Evolutionary conservation across 2,329 filamentous ascomycete genomes (phyloP).

Genomic region (Scedosporium boydii): DNA sequence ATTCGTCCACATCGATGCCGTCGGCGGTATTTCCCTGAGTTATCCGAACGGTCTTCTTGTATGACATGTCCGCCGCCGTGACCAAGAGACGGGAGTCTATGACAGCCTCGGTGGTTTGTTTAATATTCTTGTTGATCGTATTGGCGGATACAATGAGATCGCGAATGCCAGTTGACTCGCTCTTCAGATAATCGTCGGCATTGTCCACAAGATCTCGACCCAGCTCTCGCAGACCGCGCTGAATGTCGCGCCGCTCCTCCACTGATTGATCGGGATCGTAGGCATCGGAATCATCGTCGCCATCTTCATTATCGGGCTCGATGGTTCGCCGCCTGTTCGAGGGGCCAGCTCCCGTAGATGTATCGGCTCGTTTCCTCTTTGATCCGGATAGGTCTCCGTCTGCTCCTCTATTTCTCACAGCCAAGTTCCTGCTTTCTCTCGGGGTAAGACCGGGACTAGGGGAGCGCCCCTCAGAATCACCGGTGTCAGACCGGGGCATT

Average conservation of each 20-base stretch:
- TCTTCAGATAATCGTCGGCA: conserved; percentile 61
- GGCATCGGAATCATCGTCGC: conserved; percentile 24
- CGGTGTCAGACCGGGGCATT: background rate
- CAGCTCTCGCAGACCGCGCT: conserved; percentile 62
- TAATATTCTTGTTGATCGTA: conserved; percentile 55
- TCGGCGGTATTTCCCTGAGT: conserved; percentile 62
- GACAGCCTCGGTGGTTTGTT: conserved; percentile 82
- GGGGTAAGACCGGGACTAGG: background rate
- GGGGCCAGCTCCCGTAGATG: conserved; percentile 12
- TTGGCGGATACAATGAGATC: conserved; percentile 60
- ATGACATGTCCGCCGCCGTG: conserved; percentile 67
- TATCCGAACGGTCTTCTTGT: conserved; percentile 66
- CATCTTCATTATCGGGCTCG: conserved; percentile 13
- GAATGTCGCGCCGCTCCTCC: conserved; percentile 61
- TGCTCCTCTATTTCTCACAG: background rate
- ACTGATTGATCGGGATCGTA: conserved; percentile 81
- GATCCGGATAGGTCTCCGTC: conserved; percentile 12
- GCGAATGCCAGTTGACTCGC: conserved; percentile 54
- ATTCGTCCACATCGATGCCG: conserved; percentile 82
- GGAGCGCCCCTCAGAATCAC: background rate
- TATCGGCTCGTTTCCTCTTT: conserved; percentile 23
- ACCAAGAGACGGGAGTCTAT: conserved; percentile 85
- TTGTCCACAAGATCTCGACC: conserved; percentile 52
- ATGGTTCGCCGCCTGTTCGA: conserved; percentile 15
- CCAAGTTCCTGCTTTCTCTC: background rate